Evolutionary conservation across 1,139 yeast genomes (phyloP).

Genomic region (Scheffersomyces quercinus): DNA sequence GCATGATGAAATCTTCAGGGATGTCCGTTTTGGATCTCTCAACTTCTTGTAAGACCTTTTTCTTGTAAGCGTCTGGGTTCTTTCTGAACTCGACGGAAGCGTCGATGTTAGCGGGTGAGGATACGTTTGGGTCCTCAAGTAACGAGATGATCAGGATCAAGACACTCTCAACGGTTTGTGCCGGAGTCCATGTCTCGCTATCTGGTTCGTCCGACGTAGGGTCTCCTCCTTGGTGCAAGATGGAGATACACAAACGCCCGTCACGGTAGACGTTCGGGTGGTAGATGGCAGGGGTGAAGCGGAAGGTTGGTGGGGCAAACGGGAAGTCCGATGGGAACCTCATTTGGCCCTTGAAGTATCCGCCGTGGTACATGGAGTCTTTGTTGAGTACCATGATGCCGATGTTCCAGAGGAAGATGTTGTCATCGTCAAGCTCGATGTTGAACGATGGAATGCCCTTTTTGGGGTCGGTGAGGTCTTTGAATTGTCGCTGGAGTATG

Average conservation of each 20-base stretch:
- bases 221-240: constrained; percentile 87
- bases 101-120: constrained; percentile 94
- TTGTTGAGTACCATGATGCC: constrained; percentile 91
- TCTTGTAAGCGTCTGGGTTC: constrained; percentile 76
- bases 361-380: constrained; percentile 91
- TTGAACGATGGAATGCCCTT: constrained; percentile 91
- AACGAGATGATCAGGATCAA: constrained; percentile 86
- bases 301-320: constrained; percentile 84
- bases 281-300: constrained; percentile 92
- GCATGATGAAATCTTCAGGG: constrained; percentile 84
- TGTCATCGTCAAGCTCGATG: constrained; percentile 84
- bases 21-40: constrained; percentile 80
- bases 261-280: constrained; percentile 95
- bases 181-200: constrained; percentile 94
- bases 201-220: constrained; percentile 90
- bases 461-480: constrained; percentile 91
- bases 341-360: constrained; percentile 95
- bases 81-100: constrained; percentile 93
- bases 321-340: constrained; percentile 91
- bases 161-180: constrained; percentile 91
- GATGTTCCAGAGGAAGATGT: constrained; percentile 88
- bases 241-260: constrained; percentile 90
- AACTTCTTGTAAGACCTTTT: constrained; percentile 79
- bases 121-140: constrained; percentile 88
- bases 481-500: constrained; percentile 87